These are phyloP conservation scores for Pichia sp. DNA, from an alignment of 1,139 yeast genomes.

Conservation along the genomic window DNA sequence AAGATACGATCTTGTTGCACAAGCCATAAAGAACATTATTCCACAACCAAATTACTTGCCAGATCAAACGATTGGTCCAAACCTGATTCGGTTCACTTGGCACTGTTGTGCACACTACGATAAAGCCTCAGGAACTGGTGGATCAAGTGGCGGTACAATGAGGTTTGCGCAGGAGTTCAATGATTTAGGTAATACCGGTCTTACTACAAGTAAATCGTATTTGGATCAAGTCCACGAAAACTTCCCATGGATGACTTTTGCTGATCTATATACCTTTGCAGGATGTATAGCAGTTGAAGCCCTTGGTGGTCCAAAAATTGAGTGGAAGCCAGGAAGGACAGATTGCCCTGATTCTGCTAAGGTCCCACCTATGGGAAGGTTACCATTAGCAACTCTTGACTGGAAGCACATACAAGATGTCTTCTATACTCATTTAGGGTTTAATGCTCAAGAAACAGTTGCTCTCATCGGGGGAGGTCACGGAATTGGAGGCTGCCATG, in stretches of 20 bases:
- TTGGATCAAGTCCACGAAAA: slow-evolving; percentile 53
- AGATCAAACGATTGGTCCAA: slow-evolving; percentile 64
- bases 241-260: slow-evolving; percentile 57
- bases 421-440: slow-evolving; percentile 54
- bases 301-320: slow-evolving; percentile 56
- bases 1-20: slow-evolving; percentile 28
- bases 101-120: slow-evolving; percentile 69
- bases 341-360: slow-evolving; percentile 48
- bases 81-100: slow-evolving; percentile 63
- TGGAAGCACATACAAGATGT: slow-evolving; percentile 50
- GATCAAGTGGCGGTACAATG: slow-evolving; percentile 69
- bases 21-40: slow-evolving; percentile 26
- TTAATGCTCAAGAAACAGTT: slow-evolving; percentile 59
- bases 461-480: slow-evolving; percentile 60
- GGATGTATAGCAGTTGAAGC: slow-evolving; percentile 57
- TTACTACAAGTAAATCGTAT: slow-evolving; percentile 51
- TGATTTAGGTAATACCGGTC: slow-evolving; percentile 55
- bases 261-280: slow-evolving; percentile 65
- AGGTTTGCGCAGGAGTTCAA: slow-evolving; percentile 44
- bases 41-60: slow-evolving; percentile 38
- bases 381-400: slow-evolving; percentile 55
- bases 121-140: slow-evolving; percentile 51
- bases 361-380: slow-evolving; percentile 60
- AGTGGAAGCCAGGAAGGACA: slow-evolving; percentile 59
- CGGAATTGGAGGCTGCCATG: slow-evolving; percentile 61